These are phyloP conservation scores for Candida pseudofarinosa DNA, from an alignment of 805 yeast species.

Conservation along the genomic window DNA sequence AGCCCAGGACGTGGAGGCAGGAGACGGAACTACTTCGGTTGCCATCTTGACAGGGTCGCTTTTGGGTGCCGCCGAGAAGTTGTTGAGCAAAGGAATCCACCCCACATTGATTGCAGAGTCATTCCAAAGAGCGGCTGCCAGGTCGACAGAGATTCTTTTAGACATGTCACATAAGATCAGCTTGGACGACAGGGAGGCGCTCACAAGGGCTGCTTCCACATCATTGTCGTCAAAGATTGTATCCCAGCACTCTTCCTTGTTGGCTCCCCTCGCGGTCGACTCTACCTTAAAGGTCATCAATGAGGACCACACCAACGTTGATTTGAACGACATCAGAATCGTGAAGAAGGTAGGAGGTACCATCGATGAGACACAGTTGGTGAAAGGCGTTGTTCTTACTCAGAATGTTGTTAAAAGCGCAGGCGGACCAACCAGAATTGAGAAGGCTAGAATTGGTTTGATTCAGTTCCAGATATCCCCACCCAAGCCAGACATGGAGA, in stretches of 20 bases:
- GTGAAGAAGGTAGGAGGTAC: conserved; percentile 97
- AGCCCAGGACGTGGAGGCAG: conserved; percentile 99
- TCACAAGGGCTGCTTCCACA: conserved; percentile 89
- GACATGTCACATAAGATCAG: conserved; percentile 83
- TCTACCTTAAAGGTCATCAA: conserved; percentile 78
- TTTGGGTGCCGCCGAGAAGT: conserved; percentile 89
- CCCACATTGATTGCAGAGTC: conserved; percentile 94
- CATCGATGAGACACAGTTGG: conserved; percentile 90
- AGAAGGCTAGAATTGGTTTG: conserved; percentile 86
- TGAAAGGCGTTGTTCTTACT: conserved; percentile 90
- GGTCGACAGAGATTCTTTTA: conserved; percentile 75
- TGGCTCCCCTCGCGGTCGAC: conserved; percentile 94
- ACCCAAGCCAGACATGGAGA: conserved; percentile 97
- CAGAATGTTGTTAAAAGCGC: conserved; percentile 87
- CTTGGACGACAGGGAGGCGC: conserved; percentile 74
- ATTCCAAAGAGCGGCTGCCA: conserved; percentile 81
- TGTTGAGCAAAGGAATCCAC: conserved; percentile 86
- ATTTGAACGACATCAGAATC: conserved; percentile 80
- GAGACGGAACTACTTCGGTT: conserved; percentile 98
- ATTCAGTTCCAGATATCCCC: conserved; percentile 94
- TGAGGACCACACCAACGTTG: conserved; percentile 62
- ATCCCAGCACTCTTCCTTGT: conserved; percentile 78
- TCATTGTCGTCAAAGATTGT: conserved; percentile 94
- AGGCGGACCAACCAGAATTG: conserved; percentile 93
- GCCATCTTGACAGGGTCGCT: conserved; percentile 94